A percentile compares a stretch with the other conserved stretches of the same genome.
These are phyloP conservation scores for Stachybotrys chartarum DNA, from an alignment of 2,329 filamentous ascomycete species.

Conservation along the genomic window DNA sequence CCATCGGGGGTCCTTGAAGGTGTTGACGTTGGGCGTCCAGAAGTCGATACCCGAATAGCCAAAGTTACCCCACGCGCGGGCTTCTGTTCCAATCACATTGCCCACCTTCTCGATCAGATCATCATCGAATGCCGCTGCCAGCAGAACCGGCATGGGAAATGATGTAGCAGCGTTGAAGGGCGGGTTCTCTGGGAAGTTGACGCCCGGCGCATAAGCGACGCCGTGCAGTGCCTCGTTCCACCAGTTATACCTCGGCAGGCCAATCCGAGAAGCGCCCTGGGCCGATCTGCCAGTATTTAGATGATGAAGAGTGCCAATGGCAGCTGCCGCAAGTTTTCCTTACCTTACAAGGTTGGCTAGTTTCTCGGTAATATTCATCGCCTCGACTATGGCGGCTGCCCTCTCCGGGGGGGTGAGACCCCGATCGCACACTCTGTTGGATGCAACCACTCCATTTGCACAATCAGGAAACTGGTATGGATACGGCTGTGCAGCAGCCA, in stretches of 20 bases:
- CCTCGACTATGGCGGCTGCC: background rate
- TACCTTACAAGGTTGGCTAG: background rate
- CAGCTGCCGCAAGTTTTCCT: background rate
- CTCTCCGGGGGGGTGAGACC: background rate
- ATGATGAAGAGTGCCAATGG: background rate
- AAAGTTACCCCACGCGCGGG: conserved; percentile 57
- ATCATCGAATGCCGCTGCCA: conserved; percentile 58
- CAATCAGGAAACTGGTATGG: background rate
- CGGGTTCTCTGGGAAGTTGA: conserved; percentile 20
- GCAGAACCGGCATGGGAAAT: conserved; percentile 57
- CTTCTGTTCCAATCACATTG: conserved; percentile 49
- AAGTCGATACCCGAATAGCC: conserved; percentile 48
- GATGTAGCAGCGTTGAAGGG: conserved; percentile 53
- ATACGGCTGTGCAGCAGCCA: background rate
- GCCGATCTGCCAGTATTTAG: background rate
- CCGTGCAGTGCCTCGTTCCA: conserved; percentile 60
- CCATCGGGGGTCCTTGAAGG: conserved; percentile 57
- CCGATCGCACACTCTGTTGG: background rate
- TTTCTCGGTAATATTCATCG: background rate
- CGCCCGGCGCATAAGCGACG: conserved; percentile 45
- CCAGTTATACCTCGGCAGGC: conserved; percentile 51
- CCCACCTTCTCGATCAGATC: conserved; percentile 51
- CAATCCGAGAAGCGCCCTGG: conserved; percentile 22
- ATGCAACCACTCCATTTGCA: background rate
- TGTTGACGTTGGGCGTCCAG: conserved; percentile 63